Percentiles rank a stretch among this genome's conserved stretches.
Evolutionary conservation across 208 protist genomes (phyloP).

Genomic region (Strigomonas culicis): DNA sequence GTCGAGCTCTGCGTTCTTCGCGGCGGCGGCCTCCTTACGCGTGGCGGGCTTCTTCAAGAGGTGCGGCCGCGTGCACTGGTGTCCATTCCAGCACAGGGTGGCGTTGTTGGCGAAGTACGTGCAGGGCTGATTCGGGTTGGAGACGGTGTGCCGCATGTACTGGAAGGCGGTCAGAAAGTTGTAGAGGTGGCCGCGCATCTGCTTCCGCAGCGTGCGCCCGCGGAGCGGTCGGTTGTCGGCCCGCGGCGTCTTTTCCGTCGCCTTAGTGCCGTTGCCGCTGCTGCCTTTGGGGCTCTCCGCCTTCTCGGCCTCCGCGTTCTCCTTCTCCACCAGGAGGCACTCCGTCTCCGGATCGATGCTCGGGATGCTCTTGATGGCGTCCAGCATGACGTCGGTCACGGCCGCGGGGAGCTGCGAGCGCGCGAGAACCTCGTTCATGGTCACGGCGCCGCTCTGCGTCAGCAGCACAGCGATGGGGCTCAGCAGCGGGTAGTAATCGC

Average conservation of each 20-base stretch:
- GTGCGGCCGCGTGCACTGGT: slow-evolving; percentile 13
- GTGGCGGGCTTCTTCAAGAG: not conserved
- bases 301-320: not conserved
- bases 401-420: slow-evolving; percentile 4
- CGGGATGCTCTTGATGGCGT: not conserved
- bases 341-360: not conserved
- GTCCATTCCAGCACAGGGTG: slow-evolving; percentile 12
- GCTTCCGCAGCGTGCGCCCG: not conserved
- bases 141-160: not conserved
- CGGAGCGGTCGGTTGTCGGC: not conserved
- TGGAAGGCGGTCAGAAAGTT: slow-evolving; percentile 9
- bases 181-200: not conserved
- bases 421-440: not conserved
- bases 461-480: slow-evolving; percentile 3
- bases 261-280: not conserved
- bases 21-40: not conserved
- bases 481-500: not conserved
- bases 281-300: not conserved
- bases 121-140: not conserved
- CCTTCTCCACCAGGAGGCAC: not conserved
- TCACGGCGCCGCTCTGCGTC: not conserved
- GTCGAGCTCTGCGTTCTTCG: not conserved
- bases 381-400: not conserved
- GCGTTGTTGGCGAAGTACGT: not conserved
- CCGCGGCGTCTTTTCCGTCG: not conserved